Evolutionary conservation across 2,329 filamentous ascomycete genomes (phyloP), one percentile per base, ranked within the genome.

Genomic region (Fusarium lateritium): DNA sequence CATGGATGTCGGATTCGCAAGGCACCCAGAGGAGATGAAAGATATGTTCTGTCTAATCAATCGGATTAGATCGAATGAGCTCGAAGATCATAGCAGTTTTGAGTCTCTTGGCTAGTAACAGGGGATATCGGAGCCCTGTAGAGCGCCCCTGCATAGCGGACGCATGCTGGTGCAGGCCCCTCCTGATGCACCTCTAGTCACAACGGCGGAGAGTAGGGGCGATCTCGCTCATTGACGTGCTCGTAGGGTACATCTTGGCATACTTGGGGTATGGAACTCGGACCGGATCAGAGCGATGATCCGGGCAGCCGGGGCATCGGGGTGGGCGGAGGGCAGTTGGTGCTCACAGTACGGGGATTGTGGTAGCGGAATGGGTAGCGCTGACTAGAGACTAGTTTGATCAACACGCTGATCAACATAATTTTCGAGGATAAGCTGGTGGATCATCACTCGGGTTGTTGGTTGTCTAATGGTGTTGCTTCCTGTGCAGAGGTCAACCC

Each of bases 61-160:
- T 50, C 54, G 34, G 44, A 56, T 15, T 43, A 45, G 43, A 56
- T 56, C 26, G 8, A 13, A 14, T 11, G 22, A 42, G 21, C 36
- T 14, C 36, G 47, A 15, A 17, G 19, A 38, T 50, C 46, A 21
- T 50, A 19, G 19, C 31, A 46, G n/a, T 42, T 38, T 31, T 26
- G 19, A 3, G 10, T 10, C 3, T 62, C 38, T 56, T 62, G 38
- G 43, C 17, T 38, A 34, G 34, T 40, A 2, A 8, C 15, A 28
- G 19, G 40, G 34, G 5, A 14, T 26, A 3, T 22, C 33, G 26
- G 14, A 42, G 28, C 46, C 54, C 54, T 56, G 24, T 34, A 24
- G 11, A 33, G 15, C 11, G 33, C 21, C 15, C 38, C 26, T 33
- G 33, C 28, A 62, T 38, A n/a, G n/a, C n/a, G 34, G 24, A 17